Evolutionary conservation across 805 yeast genomes (phyloP).

Genomic region (Pichia nakasei): DNA sequence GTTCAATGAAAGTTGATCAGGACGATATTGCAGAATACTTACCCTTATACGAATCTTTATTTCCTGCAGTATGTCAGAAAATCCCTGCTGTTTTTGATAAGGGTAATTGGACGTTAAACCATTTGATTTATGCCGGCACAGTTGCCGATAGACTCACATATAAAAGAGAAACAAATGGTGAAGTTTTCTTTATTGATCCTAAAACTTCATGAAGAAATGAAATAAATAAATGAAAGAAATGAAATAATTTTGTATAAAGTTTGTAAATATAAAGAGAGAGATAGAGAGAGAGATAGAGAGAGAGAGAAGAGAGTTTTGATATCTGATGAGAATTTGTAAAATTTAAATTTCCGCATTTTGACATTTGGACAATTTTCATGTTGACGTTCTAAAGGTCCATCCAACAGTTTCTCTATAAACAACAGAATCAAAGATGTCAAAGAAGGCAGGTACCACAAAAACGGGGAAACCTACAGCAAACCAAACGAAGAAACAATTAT

Average conservation of each 20-base stretch:
- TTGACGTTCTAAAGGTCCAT: no score
- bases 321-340: no score
- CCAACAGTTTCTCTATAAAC: no score
- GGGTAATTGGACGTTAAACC: slow-evolving; percentile 42
- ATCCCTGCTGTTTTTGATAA: slow-evolving; percentile 34
- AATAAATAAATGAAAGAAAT: background rate
- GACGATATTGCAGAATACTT: slow-evolving; percentile 49
- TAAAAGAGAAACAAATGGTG: slow-evolving; percentile 21
- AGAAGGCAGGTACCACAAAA: background rate
- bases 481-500: slow-evolving; percentile 38
- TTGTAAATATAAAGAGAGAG: no score
- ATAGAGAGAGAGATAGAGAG: no score
- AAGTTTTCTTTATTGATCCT: slow-evolving; percentile 16
- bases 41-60: slow-evolving; percentile 37
- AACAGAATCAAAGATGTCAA: slow-evolving; percentile 5
- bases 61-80: slow-evolving; percentile 43
- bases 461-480: background rate
- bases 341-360: no score
- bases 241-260: no score
- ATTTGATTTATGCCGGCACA: slow-evolving; percentile 35
- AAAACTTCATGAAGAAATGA: background rate
- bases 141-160: slow-evolving; percentile 24
- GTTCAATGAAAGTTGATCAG: slow-evolving; percentile 30
- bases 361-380: no score
- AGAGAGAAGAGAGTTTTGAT: no score